Conservation (phyloP, 192 early-diverging fungal species). For the Podila clonocystis region DNA sequence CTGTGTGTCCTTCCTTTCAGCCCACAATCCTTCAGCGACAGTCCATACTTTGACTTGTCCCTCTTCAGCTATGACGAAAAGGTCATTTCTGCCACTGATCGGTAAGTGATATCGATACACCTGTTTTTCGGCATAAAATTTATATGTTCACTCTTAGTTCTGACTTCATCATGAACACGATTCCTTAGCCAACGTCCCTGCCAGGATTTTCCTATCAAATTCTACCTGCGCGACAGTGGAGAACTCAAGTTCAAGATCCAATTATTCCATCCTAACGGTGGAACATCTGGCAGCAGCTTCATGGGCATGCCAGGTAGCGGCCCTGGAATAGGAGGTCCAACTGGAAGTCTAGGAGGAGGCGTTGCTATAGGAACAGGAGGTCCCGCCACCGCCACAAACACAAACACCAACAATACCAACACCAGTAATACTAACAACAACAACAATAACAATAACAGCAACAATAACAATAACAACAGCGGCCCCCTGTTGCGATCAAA, state of each 20-base stretch:
- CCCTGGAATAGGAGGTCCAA: no score
- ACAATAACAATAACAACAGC: slow-evolving; percentile 3
- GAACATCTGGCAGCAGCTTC: not conserved
- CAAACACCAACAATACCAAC: no score
- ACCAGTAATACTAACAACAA: not conserved
- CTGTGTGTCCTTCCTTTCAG: slow-evolving; percentile 67
- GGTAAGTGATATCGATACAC: slow-evolving; percentile 53
- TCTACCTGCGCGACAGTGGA: slow-evolving; percentile 67
- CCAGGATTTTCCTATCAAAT: slow-evolving; percentile 69
- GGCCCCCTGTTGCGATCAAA: slow-evolving; percentile 37
- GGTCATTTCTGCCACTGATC: slow-evolving; percentile 65
- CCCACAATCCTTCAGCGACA: slow-evolving; percentile 70
- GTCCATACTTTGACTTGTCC: slow-evolving; percentile 72
- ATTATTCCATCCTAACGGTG: slow-evolving; percentile 22
- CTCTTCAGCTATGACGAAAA: slow-evolving; percentile 78
- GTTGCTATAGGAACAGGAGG: not conserved
- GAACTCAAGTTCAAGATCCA: slow-evolving; percentile 67
- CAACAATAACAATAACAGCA: not conserved
- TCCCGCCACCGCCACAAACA: not conserved
- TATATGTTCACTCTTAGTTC: slow-evolving; percentile 1
- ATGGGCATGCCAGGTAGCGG: no score
- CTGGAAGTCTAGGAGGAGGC: not conserved
- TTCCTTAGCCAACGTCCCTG: slow-evolving; percentile 57
- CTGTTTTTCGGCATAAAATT: not conserved
- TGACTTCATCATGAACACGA: not conserved